Conservation (phyloP, 495 filamentous ascomycete species). For the Apiosordaria backusii region DNA sequence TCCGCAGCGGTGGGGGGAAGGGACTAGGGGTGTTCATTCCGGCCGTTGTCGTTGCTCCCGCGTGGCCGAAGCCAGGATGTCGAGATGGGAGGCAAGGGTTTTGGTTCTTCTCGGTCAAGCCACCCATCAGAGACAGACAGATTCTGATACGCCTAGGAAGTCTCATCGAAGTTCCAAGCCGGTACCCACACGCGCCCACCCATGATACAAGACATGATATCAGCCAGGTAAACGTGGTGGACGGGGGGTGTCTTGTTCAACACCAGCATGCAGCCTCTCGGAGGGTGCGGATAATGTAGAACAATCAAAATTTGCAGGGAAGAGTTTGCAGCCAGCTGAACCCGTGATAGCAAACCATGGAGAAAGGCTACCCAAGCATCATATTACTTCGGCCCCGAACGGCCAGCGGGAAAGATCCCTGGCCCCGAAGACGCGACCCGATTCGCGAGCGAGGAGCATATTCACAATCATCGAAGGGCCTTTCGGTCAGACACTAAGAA, state of each 20-base stretch:
- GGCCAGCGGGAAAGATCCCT: constrained; percentile 9
- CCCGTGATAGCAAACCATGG: neutral
- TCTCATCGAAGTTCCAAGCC: neutral
- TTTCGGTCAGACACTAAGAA: constrained; percentile 4
- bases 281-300: neutral
- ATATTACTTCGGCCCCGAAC: constrained; percentile 19
- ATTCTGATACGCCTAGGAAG: neutral
- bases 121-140: constrained; percentile 7
- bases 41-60: constrained; percentile 1
- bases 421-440: constrained; percentile 15
- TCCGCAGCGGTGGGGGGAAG: neutral
- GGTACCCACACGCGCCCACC: neutral
- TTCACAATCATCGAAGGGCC: neutral
- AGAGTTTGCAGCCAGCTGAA: neutral
- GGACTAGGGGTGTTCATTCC: neutral
- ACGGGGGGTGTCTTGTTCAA: neutral
- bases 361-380: neutral
- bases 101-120: constrained; percentile 12
- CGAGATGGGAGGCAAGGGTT: constrained; percentile 11
- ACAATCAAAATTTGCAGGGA: neutral
- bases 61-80: constrained; percentile 15
- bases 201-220: neutral
- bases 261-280: neutral
- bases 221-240: neutral
- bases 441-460: constrained; percentile 5